A percentile compares a stretch with the other conserved stretches of the same genome.
Evolutionary conservation across 1,284 basidiomycete genomes (phyloP).

Genomic region (Leccinum pachyderme): DNA sequence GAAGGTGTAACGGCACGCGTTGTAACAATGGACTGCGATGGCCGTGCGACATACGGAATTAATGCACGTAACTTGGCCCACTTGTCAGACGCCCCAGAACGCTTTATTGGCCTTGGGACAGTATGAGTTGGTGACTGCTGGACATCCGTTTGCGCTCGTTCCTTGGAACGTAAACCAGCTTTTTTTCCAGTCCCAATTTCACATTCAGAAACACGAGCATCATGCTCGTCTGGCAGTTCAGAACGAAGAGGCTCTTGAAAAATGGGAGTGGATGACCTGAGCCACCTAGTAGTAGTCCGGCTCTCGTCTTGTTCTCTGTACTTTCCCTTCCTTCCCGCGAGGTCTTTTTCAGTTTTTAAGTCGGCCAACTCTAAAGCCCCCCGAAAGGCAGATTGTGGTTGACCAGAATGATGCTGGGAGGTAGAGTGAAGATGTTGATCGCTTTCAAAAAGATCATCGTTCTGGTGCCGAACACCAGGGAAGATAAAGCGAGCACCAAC

Average conservation of each 20-base stretch:
- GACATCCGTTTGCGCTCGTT: conserved; percentile 16
- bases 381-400: conserved; percentile 49
- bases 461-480: conserved; percentile 21
- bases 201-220: conserved; percentile 8
- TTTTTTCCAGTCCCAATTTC: conserved; percentile 8
- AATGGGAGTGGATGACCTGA: conserved; percentile 48
- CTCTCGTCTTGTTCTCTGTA: conserved; percentile 45
- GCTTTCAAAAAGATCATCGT: conserved; percentile 30
- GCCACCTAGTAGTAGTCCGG: conserved; percentile 56
- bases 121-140: conserved; percentile 48
- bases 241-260: conserved; percentile 26
- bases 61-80: conserved; percentile 66
- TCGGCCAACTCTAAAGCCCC: conserved; percentile 53
- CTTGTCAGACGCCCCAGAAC: conserved; percentile 39
- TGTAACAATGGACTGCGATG: conserved; percentile 28
- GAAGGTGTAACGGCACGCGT: conserved; percentile 48
- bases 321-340: conserved; percentile 54
- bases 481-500: conserved; percentile 27
- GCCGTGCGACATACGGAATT: conserved; percentile 52
- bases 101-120: conserved; percentile 31
- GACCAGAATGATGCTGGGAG: conserved; percentile 29
- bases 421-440: conserved; percentile 26
- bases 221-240: conserved; percentile 12
- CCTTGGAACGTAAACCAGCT: conserved; percentile 10
- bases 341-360: conserved; percentile 35